Evolutionary conservation across 257 asterid species (phyloP).

Genomic region (Scutellaria baicalensis): DNA sequence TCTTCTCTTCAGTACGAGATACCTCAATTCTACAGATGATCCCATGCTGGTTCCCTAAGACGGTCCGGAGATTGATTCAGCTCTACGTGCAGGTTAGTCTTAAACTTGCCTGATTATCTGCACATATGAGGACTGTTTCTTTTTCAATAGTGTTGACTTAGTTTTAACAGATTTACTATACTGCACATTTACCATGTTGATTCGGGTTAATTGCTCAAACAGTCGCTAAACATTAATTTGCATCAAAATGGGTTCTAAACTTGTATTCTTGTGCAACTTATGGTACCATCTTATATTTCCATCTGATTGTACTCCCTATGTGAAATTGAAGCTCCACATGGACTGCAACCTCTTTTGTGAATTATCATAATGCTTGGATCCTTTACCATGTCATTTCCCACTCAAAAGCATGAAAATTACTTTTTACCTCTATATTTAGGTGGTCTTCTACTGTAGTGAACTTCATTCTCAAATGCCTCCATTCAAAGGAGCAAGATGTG

Average conservation of each 20-base stretch:
- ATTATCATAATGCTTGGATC: not conserved
- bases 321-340: not conserved
- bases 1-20: constrained; percentile 82
- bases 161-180: not conserved
- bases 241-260: not conserved
- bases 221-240: not conserved
- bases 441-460: too few relatives aligned
- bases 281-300: not conserved
- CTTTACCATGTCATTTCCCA: too few relatives aligned
- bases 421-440: too few relatives aligned
- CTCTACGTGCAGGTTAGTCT: constrained; percentile 76
- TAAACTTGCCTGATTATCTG: constrained; percentile 12
- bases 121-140: constrained; percentile 1
- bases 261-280: not conserved
- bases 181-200: not conserved
- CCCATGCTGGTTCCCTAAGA: constrained; percentile 93
- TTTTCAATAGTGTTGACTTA: constrained; percentile 6
- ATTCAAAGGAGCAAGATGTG: not conserved
- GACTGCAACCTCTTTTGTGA: not conserved
- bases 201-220: not conserved
- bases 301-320: not conserved
- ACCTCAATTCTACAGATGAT: constrained; percentile 94
- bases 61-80: constrained; percentile 91
- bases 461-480: not conserved
- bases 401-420: too few relatives aligned